A percentile compares a stretch with the other conserved stretches of the same genome.
These are phyloP conservation scores for Debaryomycetaceae sp. DNA, from an alignment of 1,139 yeast genomes.

Conservation along the genomic window DNA sequence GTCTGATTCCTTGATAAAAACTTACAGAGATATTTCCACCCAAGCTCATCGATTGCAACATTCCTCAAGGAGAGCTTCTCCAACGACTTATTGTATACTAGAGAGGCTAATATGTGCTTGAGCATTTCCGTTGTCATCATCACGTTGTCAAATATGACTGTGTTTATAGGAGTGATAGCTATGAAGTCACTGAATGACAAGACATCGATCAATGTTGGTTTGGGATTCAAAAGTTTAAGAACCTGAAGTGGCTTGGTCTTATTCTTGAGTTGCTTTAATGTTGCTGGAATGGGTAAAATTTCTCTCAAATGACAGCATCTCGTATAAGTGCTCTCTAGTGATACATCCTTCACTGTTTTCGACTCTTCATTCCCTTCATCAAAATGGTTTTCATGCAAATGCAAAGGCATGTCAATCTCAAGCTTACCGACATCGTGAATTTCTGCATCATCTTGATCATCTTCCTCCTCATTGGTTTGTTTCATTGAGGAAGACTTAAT, in stretches of 20 bases:
- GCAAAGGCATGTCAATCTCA: slow-evolving; percentile 57
- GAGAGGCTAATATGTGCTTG: slow-evolving; percentile 59
- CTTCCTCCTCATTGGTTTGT: slow-evolving; percentile 22
- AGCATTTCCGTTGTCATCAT: slow-evolving; percentile 79
- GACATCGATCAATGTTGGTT: slow-evolving; percentile 86
- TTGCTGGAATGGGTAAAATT: slow-evolving; percentile 89
- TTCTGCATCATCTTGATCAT: slow-evolving; percentile 16
- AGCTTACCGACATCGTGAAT: slow-evolving; percentile 20
- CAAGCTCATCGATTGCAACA: slow-evolving; percentile 64
- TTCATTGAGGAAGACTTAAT: slow-evolving; percentile 9
- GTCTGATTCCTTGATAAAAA: slow-evolving; percentile 58
- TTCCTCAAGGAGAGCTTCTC: slow-evolving; percentile 77
- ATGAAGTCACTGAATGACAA: slow-evolving; percentile 85
- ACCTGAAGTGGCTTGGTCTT: slow-evolving; percentile 73
- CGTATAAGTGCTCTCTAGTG: slow-evolving; percentile 76
- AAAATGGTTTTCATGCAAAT: slow-evolving; percentile 64
- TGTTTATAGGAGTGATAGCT: slow-evolving; percentile 76
- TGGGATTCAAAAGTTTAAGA: slow-evolving; percentile 78
- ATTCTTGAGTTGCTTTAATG: slow-evolving; percentile 75
- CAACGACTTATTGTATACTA: slow-evolving; percentile 53
- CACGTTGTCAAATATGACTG: slow-evolving; percentile 80
- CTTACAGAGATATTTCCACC: slow-evolving; percentile 76
- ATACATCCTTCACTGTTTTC: slow-evolving; percentile 27
- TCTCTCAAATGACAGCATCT: slow-evolving; percentile 92
- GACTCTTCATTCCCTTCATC: slow-evolving; percentile 21